Evolutionary conservation across 2,329 filamentous ascomycete genomes (phyloP), one percentile per base, ranked within the genome.

Genomic region (Colletotrichum sojae): DNA sequence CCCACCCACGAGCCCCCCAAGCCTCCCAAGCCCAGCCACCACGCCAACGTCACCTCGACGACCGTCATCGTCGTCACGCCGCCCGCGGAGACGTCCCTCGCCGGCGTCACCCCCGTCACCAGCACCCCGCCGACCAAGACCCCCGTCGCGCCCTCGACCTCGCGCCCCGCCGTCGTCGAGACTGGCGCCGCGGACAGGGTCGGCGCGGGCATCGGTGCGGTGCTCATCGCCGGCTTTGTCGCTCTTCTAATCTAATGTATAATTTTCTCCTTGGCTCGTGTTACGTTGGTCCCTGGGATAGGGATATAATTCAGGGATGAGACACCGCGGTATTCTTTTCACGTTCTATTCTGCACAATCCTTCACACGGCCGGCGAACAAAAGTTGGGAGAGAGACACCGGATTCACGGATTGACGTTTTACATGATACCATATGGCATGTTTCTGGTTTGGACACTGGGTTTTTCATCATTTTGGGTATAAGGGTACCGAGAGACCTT

Each of bases 221-320:
- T 83, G 49, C 72, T 81, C 54, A 63, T 82, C 39, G 83, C 78
- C 49, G 83, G 79, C 66, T 67, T 82, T 45, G 80, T 78, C 57
- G 81, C 78, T 22, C 61, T 84, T 3, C 51, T 71, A 27, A 16
- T 69, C 31, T 71, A 58, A 58, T 56, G 22, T 39, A 22, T 40
- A 40, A 22, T 16, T 25, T 16, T 5, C 36, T 13, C 25, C 31
- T 36, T 10, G 5, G 4, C 45, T 16, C 16, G 16, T 22, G n/a
- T n/a, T n/a, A n/a, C n/a, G n/a, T n/a, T n/a, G n/a, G 18, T 46
- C 12, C 45, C 9, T 20, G 36, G 4, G 2, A 20, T 10, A 16
- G 2, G 22, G 6, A 16, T 46, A 1, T 20, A 46, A 62, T 9
- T 9, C 60, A 16, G 15, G 13, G 8, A 36, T 0, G 31, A 36